A percentile compares a stretch with the other conserved stretches of the same genome.
These are phyloP conservation scores for Tetrapisispora arboricola DNA, from an alignment of 805 yeast species.

Conservation along the genomic window DNA sequence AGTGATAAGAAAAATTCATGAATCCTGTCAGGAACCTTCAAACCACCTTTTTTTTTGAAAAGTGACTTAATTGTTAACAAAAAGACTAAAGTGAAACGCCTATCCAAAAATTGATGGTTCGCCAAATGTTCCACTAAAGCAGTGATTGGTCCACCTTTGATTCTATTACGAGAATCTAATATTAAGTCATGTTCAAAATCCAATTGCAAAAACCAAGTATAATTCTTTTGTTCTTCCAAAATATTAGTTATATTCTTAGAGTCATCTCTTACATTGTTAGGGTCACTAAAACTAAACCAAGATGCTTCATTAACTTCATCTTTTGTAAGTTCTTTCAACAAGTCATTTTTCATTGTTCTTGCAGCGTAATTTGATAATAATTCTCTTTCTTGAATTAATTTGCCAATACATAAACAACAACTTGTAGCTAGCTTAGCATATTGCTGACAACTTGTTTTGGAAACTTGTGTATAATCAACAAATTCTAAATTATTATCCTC, in stretches of 20 bases:
- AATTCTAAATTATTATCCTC: constrained; percentile 31
- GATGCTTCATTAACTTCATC: constrained; percentile 30
- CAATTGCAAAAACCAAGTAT: constrained; percentile 65
- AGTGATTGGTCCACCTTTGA: constrained; percentile 74
- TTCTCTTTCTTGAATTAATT: constrained; percentile 60
- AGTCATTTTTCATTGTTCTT: constrained; percentile 65
- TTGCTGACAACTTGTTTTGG: constrained; percentile 26
- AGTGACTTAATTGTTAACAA: constrained; percentile 69
- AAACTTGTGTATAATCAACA: constrained; percentile 23
- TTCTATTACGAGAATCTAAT: constrained; percentile 57
- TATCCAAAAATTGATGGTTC: constrained; percentile 54
- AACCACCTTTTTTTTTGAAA: constrained; percentile 4
- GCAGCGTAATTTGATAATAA: constrained; percentile 63
- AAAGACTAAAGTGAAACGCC: constrained; percentile 57
- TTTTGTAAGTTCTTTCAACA: constrained; percentile 47
- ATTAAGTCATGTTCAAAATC: constrained; percentile 51
- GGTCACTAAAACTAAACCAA: constrained; percentile 1
- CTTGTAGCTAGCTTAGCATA: constrained; percentile 30
- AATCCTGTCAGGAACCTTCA: constrained; percentile 37
- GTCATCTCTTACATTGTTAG: background rate
- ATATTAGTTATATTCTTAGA: background rate
- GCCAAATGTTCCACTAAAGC: constrained; percentile 76
- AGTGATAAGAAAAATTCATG: constrained; percentile 48
- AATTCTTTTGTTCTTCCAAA: constrained; percentile 20
- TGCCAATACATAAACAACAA: constrained; percentile 36